Conservation (phyloP, 352 stramenopile genomes). For the Peronospora farinosa region DNA sequence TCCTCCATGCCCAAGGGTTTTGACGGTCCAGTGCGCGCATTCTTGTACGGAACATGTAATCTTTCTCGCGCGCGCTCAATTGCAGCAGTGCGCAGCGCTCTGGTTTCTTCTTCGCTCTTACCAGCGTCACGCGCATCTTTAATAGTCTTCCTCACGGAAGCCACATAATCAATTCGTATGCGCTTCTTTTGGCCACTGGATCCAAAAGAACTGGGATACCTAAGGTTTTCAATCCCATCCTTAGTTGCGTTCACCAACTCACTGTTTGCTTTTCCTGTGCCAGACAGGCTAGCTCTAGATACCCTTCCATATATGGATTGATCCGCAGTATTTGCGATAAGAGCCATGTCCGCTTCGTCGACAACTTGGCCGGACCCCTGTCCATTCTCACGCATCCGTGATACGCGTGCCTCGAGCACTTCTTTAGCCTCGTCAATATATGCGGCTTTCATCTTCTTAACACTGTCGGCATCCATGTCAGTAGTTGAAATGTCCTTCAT, state of each 20-base stretch:
- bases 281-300: slow-evolving; percentile 29
- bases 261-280: slow-evolving; percentile 23
- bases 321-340: slow-evolving; percentile 46
- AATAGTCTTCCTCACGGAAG: slow-evolving; percentile 72
- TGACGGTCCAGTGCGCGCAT: slow-evolving; percentile 54
- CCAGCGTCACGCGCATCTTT: slow-evolving; percentile 70
- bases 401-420: slow-evolving; percentile 77
- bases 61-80: slow-evolving; percentile 75
- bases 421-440: slow-evolving; percentile 87
- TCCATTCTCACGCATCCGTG: slow-evolving; percentile 69
- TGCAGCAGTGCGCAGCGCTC: slow-evolving; percentile 51
- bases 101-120: slow-evolving; percentile 75
- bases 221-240: slow-evolving; percentile 22
- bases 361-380: slow-evolving; percentile 63
- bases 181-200: slow-evolving; percentile 61
- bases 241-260: slow-evolving; percentile 8
- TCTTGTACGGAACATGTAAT: slow-evolving; percentile 78
- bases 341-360: slow-evolving; percentile 69
- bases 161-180: slow-evolving; percentile 82
- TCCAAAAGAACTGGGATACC: slow-evolving; percentile 4
- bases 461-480: slow-evolving; percentile 74
- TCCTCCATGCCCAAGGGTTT: slow-evolving; percentile 80
- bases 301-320: slow-evolving; percentile 35
- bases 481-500: slow-evolving; percentile 85
- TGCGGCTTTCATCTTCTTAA: slow-evolving; percentile 84